Conservation (phyloP, 192 early-diverging fungal genomes). For the Neocallimastix lanati region DNA sequence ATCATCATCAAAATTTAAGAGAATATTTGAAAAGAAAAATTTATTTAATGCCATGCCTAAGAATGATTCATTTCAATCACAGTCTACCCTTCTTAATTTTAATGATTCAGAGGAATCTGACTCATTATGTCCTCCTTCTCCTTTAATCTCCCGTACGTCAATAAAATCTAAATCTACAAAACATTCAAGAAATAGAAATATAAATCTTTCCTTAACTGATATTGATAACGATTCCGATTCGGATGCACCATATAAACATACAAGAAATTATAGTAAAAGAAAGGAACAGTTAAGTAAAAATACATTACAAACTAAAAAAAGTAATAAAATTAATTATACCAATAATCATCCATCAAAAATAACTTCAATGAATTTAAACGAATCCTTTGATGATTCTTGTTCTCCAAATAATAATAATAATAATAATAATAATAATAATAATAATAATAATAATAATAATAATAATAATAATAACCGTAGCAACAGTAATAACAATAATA, state of each 20-base stretch:
- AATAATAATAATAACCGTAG: too few species aligned
- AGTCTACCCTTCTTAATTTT: not conserved
- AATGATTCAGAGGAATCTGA: not conserved
- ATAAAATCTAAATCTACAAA: not conserved
- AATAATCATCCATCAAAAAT: not conserved
- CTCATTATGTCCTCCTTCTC: not conserved
- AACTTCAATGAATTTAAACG: not conserved
- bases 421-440: too few species aligned
- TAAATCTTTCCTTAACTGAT: not conserved
- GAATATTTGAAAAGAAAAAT: not conserved
- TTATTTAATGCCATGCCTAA: not conserved
- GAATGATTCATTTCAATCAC: not conserved
- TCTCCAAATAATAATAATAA: not conserved
- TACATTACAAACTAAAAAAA: not conserved
- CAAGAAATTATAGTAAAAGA: not conserved
- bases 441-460: too few species aligned
- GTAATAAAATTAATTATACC: not conserved
- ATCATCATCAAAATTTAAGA: not conserved
- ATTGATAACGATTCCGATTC: not conserved
- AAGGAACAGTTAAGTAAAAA: not conserved
- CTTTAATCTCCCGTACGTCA: not conserved
- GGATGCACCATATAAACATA: not conserved
- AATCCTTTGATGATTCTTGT: not conserved
- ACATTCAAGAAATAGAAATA: not conserved
- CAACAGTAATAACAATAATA: too few species aligned